These are phyloP conservation scores for Paxillus rubicundulus DNA, from an alignment of 768 basidiomycete genomes.

Conservation along the genomic window DNA sequence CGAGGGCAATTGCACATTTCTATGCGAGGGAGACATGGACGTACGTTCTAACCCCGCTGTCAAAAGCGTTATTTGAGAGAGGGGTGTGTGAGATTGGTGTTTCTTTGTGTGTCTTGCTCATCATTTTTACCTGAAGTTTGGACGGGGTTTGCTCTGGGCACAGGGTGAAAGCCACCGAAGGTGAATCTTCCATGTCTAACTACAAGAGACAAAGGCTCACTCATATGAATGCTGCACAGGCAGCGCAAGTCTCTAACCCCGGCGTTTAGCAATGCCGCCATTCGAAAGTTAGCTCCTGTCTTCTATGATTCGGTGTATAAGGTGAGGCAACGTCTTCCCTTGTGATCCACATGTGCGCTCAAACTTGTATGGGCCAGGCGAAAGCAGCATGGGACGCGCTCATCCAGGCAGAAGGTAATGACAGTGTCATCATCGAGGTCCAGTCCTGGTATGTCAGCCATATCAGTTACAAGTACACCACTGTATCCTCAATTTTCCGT, in stretches of 20 bases:
- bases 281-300: constrained; percentile 35
- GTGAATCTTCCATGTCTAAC: constrained; percentile 17
- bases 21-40: constrained; percentile 47
- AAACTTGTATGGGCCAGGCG: constrained; percentile 12
- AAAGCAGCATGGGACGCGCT: constrained; percentile 33
- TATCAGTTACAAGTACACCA: background rate
- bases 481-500: background rate
- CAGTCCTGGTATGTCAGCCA: constrained; percentile 39
- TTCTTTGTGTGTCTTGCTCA: background rate
- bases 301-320: constrained; percentile 45
- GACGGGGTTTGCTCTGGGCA: constrained; percentile 38
- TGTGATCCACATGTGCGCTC: background rate
- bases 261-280: constrained; percentile 41
- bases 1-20: constrained; percentile 51
- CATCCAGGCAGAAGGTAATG: constrained; percentile 21
- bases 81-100: constrained; percentile 16
- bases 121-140: constrained; percentile 20
- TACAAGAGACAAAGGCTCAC: constrained; percentile 18
- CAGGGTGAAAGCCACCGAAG: constrained; percentile 44
- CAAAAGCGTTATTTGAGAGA: constrained; percentile 16
- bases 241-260: constrained; percentile 39
- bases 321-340: constrained; percentile 24
- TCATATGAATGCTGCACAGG: constrained; percentile 14
- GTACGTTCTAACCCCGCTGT: constrained; percentile 25
- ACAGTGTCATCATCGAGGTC: constrained; percentile 42